phyloP scores from a whole-genome alignment of 495 filamentous ascomycete genomes.

The Trypethelium eluteriae region DNA sequence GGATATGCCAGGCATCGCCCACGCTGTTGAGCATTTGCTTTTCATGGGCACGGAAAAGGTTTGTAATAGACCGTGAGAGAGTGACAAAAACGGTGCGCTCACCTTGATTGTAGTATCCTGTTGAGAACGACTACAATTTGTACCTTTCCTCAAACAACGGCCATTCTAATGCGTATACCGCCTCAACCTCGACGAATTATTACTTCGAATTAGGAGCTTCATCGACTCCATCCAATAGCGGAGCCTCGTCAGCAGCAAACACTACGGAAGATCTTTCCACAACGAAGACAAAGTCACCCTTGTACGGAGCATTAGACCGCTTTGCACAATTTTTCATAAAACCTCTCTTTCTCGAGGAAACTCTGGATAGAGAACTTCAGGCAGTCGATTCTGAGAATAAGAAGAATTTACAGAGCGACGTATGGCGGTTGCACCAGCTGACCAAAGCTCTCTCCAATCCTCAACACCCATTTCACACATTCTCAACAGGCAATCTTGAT shows the following conservation, averaged over 20 bases:
- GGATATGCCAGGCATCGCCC: constrained; percentile 88
- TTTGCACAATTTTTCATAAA: constrained; percentile 97
- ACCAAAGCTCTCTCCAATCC: constrained; percentile 85
- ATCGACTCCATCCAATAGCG: constrained; percentile 29
- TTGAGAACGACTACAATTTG: constrained; percentile 92
- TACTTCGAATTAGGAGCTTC: constrained; percentile 90
- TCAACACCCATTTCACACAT: constrained; percentile 88
- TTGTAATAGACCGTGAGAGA: constrained; percentile 19
- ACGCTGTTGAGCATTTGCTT: constrained; percentile 84
- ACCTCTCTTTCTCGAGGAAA: constrained; percentile 82
- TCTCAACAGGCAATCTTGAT: constrained; percentile 89
- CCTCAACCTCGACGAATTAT: constrained; percentile 90
- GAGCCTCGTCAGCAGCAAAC: constrained; percentile 17
- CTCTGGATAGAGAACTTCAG: constrained; percentile 80
- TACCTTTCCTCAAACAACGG: constrained; percentile 86
- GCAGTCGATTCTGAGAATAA: constrained; percentile 99
- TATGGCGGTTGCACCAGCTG: constrained; percentile 87
- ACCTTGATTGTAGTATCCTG: constrained; percentile 56
- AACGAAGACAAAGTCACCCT: constrained; percentile 47
- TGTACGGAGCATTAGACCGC: constrained; percentile 85
- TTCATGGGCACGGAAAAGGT: constrained; percentile 99
- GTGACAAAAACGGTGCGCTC: background rate
- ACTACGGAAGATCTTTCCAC: constrained; percentile 24
- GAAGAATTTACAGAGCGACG: constrained; percentile 95
- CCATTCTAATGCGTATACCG: constrained; percentile 91